A percentile compares a stretch with the other conserved stretches of the same genome.
Evolutionary conservation across 371 early-diverging fungal genomes (phyloP).

Genomic region (Sporodiniella umbellata): DNA sequence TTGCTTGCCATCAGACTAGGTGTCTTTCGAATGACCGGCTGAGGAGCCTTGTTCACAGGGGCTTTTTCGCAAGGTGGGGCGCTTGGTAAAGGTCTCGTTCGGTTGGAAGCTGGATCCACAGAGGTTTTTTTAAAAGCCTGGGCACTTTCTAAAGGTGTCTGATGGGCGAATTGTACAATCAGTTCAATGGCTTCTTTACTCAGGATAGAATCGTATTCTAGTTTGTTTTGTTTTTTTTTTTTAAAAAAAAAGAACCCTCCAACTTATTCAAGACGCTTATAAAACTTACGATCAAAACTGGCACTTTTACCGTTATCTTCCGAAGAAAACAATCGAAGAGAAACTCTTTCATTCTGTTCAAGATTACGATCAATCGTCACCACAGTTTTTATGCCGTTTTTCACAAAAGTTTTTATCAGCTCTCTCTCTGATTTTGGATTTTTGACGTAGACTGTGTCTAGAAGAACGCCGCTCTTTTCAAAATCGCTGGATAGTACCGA

Average conservation of each 20-base stretch:
- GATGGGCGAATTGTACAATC: slow-evolving; percentile 2
- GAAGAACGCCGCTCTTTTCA: slow-evolving; percentile 6
- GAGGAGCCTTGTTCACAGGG: too few relatives aligned
- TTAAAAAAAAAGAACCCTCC: background rate
- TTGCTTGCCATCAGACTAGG: too few relatives aligned
- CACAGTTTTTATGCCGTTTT: slow-evolving; percentile 26
- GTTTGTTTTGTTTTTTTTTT: too few relatives aligned
- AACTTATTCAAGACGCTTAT: too few relatives aligned
- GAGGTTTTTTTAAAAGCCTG: too few relatives aligned
- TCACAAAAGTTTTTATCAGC: slow-evolving; percentile 18
- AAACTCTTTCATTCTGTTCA: slow-evolving; percentile 7
- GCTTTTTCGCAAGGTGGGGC: too few relatives aligned
- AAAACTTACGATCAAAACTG: slow-evolving; percentile 22
- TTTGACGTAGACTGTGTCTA: slow-evolving; percentile 6
- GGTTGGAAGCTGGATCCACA: too few relatives aligned
- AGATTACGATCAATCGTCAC: slow-evolving; percentile 13
- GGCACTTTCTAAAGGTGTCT: too few relatives aligned
- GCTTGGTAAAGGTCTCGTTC: too few relatives aligned
- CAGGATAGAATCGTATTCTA: slow-evolving; percentile 26
- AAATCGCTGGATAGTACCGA: slow-evolving; percentile 10
- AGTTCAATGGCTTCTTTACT: slow-evolving; percentile 22
- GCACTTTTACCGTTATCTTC: slow-evolving; percentile 12
- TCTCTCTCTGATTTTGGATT: slow-evolving; percentile 2
- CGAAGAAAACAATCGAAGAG: slow-evolving; percentile 22
- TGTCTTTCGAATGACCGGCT: too few relatives aligned